Conservation (phyloP, 169 alveolate species). For the Plasmodium sp. region DNA sequence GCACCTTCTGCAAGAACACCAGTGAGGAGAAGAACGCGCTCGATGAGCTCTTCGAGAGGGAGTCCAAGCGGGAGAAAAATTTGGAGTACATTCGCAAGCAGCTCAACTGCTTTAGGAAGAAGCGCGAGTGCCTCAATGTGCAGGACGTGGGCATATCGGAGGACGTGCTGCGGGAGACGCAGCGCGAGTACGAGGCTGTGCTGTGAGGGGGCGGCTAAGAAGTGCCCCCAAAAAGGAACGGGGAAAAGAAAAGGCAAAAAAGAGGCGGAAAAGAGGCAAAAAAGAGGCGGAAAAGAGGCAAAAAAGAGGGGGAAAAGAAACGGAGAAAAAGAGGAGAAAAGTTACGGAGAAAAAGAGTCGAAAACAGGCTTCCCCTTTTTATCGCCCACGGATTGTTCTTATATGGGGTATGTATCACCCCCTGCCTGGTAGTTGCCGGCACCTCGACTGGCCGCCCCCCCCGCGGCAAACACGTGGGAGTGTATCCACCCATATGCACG, state of each 20-base stretch:
- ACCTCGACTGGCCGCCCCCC: neutral
- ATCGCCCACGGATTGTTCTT: neutral
- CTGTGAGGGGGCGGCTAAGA: neutral
- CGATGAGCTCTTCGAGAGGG: conserved; percentile 62
- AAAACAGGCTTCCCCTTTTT: neutral
- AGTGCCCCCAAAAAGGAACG: neutral
- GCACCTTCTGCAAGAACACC: conserved; percentile 48
- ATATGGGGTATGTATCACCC: neutral
- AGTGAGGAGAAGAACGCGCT: conserved; percentile 59
- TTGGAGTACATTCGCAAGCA: conserved; percentile 62
- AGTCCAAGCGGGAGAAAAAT: conserved; percentile 66
- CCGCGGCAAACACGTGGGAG: neutral
- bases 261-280: neutral
- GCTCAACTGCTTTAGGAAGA: conserved; percentile 42
- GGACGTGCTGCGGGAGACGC: conserved; percentile 15
- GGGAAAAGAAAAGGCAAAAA: neutral
- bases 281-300: too few relatives aligned
- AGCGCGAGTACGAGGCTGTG: conserved; percentile 18
- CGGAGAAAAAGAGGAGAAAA: too few relatives aligned
- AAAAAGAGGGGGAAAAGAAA: too few relatives aligned
- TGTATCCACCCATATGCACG: neutral
- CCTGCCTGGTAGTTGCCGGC: neutral
- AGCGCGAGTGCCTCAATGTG: conserved; percentile 20
- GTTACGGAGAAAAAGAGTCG: too few relatives aligned
- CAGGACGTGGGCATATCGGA: conserved; percentile 24